These are phyloP conservation scores for Colletotrichum lindemuthianum DNA, from an alignment of 2,329 filamentous ascomycete species.

Conservation along the genomic window DNA sequence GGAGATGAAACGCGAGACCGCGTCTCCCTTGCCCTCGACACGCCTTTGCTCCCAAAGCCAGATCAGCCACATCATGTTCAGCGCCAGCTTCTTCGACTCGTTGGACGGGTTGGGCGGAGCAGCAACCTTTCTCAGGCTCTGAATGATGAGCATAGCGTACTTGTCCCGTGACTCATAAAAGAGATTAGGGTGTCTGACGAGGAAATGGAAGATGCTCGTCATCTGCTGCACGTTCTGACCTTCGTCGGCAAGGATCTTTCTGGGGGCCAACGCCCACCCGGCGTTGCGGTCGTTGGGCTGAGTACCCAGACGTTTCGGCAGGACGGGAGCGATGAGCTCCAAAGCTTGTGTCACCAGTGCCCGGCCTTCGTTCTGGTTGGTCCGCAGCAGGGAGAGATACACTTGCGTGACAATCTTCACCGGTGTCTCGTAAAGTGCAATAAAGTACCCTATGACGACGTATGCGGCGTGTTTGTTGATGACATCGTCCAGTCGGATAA, in stretches of 20 bases:
- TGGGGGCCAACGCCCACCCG: slow-evolving; percentile 88
- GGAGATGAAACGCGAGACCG: slow-evolving; percentile 56
- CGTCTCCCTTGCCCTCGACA: slow-evolving; percentile 67
- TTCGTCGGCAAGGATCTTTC: slow-evolving; percentile 92
- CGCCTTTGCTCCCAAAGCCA: slow-evolving; percentile 93
- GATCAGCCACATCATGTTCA: slow-evolving; percentile 91
- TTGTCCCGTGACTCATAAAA: slow-evolving; percentile 97
- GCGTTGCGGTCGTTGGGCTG: slow-evolving; percentile 77
- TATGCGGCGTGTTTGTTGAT: slow-evolving; percentile 99
- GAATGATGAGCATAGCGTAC: slow-evolving; percentile 88
- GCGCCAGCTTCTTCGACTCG: slow-evolving; percentile 89
- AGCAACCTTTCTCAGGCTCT: slow-evolving; percentile 88
- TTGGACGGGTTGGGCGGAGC: slow-evolving; percentile 84
- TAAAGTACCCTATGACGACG: slow-evolving; percentile 97
- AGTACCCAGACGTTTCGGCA: slow-evolving; percentile 83
- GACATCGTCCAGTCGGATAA: slow-evolving; percentile 96
- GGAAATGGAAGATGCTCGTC: slow-evolving; percentile 96
- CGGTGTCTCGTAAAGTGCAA: slow-evolving; percentile 95
- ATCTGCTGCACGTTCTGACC: slow-evolving; percentile 95
- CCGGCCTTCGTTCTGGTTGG: slow-evolving; percentile 94
- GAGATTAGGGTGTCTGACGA: slow-evolving; percentile 89
- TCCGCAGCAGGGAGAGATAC: slow-evolving; percentile 89
- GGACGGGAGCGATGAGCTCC: slow-evolving; percentile 91
- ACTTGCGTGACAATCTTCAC: slow-evolving; percentile 96
- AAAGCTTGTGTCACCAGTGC: slow-evolving; percentile 92